Evolutionary conservation across 768 basidiomycete genomes (phyloP), one percentile per base, ranked within the genome.

Genomic region (Crassisporium funariophilum): DNA sequence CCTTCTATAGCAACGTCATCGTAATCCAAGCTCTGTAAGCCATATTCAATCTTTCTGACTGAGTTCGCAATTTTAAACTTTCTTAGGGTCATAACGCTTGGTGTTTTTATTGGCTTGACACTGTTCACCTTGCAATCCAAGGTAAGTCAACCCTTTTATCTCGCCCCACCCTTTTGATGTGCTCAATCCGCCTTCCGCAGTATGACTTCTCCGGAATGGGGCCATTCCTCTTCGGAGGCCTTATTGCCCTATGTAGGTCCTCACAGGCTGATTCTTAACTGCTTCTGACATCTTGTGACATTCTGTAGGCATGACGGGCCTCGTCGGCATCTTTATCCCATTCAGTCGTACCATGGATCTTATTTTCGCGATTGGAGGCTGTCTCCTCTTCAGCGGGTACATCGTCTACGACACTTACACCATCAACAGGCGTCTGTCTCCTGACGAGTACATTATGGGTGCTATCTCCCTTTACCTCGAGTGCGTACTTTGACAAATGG

Each of bases 41-140:
- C n/a, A n/a, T 16, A 27, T 11, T 35, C 16, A 38, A 37, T 23
- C n/a, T 37, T 23, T 11, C 22, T 8, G 1, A 10, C 4, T 38
- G 35, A 31, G 21, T 45, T 46, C 57, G 23, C 59, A 57, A 25
- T 44, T 25, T 31, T 16, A 44, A 22, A 31, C 46, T 11, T 17
- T 22, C 24, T 36, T 16, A 63, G 87, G 43, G 67, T 95, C 42
- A 92, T 98, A 59, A 97, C 95, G 0, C 71, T 90, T 2, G 93
- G 93, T 11, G 86, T 98, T 35, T 98, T 99, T 79, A 67, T 92
- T 31, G 97, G 95, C 5, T 70, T 99, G 52, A 98, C 95, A 0
- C 66, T 98, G 42, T 98, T 97, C 74, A 98, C 97, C 1, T 75
- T 97, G 64, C 94, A 95, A 65, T 91, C 89, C 47, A 95, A 95